phyloP scores from a whole-genome alignment of 305 asterid species.

The Plantago lanceolata region DNA sequence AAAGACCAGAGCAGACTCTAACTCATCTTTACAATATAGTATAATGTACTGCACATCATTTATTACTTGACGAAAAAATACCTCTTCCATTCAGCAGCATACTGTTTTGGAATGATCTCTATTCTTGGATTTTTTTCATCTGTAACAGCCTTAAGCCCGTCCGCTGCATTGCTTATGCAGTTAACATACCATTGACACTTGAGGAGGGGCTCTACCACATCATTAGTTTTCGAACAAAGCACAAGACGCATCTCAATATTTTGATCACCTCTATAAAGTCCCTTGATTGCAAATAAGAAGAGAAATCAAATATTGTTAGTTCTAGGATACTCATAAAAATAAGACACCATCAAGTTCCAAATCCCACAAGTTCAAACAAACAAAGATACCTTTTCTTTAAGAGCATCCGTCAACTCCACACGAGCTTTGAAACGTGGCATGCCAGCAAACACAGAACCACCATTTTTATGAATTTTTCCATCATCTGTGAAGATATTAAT shows the following conservation, averaged over 20 bases:
- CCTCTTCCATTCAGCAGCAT: constrained; percentile 74
- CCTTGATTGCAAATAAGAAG: constrained; percentile 26
- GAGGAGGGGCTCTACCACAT: constrained; percentile 85
- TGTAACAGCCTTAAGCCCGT: constrained; percentile 36
- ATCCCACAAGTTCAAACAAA: not conserved
- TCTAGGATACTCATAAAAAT: not conserved
- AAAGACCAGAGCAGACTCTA: not conserved
- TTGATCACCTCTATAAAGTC: constrained; percentile 57
- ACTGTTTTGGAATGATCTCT: constrained; percentile 84
- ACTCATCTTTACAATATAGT: not conserved
- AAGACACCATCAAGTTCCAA: not conserved
- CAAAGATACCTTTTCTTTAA: constrained; percentile 36
- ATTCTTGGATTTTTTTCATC: constrained; percentile 48
- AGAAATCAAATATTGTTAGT: constrained; percentile 1
- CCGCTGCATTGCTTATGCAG: constrained; percentile 49
- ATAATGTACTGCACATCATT: not conserved
- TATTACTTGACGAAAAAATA: constrained; percentile 20
- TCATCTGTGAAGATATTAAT: constrained; percentile 78
- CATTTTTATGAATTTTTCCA: constrained; percentile 76
- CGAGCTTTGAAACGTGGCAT: constrained; percentile 61
- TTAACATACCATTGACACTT: constrained; percentile 93
- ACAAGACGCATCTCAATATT: constrained; percentile 91
- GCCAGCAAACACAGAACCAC: constrained; percentile 44
- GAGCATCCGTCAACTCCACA: constrained; percentile 44
- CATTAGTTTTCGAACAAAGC: constrained; percentile 78